Percentiles rank a stretch among this genome's conserved stretches.
Conservation (phyloP, 1,284 basidiomycete species). For the Ganoderma resinaceum region DNA sequence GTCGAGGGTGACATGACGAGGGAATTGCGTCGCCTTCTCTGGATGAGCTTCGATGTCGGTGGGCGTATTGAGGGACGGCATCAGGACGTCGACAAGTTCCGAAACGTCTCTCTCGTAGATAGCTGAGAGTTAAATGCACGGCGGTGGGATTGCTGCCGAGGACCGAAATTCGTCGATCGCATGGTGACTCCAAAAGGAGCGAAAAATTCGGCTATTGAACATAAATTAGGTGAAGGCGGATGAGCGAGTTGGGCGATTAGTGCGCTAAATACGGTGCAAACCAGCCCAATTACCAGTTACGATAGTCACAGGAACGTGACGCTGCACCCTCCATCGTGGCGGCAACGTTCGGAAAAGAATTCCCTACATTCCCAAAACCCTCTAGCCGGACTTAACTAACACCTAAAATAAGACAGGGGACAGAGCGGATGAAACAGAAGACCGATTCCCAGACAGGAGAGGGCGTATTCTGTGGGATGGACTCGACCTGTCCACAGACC, state of each 20-base stretch:
- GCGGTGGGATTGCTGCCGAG: constrained; percentile 6
- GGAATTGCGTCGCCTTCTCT: constrained; percentile 11
- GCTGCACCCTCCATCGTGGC: neutral
- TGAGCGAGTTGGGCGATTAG: constrained; percentile 21
- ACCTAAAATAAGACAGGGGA: constrained; percentile 15
- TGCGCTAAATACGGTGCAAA: constrained; percentile 6
- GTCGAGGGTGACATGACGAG: constrained; percentile 23
- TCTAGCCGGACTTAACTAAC: neutral
- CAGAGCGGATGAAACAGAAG: constrained; percentile 14
- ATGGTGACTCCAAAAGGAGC: constrained; percentile 2
- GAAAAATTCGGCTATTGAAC: constrained; percentile 19
- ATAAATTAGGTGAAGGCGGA: neutral
- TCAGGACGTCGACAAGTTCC: neutral
- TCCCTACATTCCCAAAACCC: neutral
- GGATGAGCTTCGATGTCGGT: constrained; percentile 23
- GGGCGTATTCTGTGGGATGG: neutral
- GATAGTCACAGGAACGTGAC: neutral
- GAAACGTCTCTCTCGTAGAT: neutral
- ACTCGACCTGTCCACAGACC: neutral
- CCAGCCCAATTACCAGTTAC: constrained; percentile 2
- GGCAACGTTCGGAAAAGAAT: neutral
- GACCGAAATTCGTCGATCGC: neutral
- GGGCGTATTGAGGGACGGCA: constrained; percentile 13
- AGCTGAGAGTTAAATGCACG: constrained; percentile 1
- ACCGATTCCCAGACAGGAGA: neutral